These are phyloP conservation scores for Dunaliella sp. DNA, from an alignment of 139 green algal species.

Conservation along the genomic window DNA sequence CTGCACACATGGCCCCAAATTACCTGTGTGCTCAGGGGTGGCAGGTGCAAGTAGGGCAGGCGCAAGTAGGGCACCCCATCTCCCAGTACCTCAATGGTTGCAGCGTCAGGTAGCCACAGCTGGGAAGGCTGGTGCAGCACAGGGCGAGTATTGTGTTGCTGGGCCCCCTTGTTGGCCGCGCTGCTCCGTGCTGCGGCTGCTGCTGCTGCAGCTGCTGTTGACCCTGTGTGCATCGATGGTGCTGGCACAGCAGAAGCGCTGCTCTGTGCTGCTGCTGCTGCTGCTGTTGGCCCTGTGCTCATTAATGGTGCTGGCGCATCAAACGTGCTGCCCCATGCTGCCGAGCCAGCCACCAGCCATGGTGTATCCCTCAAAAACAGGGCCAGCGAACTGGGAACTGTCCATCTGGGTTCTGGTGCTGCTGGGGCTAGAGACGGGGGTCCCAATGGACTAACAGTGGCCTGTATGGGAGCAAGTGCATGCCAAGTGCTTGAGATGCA, in stretches of 20 bases:
- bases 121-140: background rate
- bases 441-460: too few species aligned
- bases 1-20: too few species aligned
- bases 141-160: background rate
- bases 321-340: too few species aligned
- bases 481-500: too few species aligned
- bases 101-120: background rate
- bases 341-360: slow-evolving; percentile 15
- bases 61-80: slow-evolving; percentile 16
- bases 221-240: background rate
- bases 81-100: background rate
- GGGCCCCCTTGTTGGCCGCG: background rate
- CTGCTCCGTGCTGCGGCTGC: background rate
- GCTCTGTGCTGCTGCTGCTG: background rate
- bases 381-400: slow-evolving; percentile 9
- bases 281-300: background rate
- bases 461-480: too few species aligned
- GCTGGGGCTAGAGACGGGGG: too few species aligned
- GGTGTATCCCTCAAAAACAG: background rate
- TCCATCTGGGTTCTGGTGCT: background rate
- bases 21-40: too few species aligned
- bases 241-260: too few species aligned
- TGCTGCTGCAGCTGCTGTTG: slow-evolving; percentile 1
- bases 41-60: background rate
- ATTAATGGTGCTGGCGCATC: background rate